These are phyloP conservation scores for Hypoxylon subgilvum DNA, from an alignment of 495 filamentous ascomycete genomes.

Conservation along the genomic window DNA sequence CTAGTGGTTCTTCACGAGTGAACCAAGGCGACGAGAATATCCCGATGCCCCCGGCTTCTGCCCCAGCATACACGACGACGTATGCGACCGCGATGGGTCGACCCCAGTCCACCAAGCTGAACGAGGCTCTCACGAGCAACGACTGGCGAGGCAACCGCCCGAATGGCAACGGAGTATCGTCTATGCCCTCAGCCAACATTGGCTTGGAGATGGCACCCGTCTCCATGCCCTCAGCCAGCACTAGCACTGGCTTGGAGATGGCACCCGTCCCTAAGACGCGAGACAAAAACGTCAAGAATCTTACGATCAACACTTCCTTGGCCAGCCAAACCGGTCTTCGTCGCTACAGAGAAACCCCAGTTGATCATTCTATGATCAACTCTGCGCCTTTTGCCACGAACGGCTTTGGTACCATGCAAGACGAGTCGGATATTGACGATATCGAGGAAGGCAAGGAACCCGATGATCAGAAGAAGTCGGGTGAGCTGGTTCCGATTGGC, in stretches of 20 bases:
- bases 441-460: background rate
- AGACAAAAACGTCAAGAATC: background rate
- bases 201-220: no score
- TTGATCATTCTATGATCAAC: slow-evolving; percentile 28
- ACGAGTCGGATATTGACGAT: background rate
- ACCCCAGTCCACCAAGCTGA: background rate
- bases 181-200: no score
- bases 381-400: slow-evolving; percentile 26
- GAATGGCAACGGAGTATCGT: no score
- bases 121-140: slow-evolving; percentile 16
- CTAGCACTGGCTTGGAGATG: no score
- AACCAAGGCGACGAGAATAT: no score
- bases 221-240: no score
- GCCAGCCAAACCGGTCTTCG: background rate
- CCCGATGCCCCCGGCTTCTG: background rate
- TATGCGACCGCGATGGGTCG: background rate
- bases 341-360: slow-evolving; percentile 8
- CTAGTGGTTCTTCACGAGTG: no score
- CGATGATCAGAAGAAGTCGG: background rate
- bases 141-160: slow-evolving; percentile 25
- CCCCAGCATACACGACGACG: background rate
- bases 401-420: background rate
- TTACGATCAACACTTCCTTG: background rate
- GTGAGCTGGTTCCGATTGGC: background rate
- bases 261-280: background rate